These are phyloP conservation scores for Conticribra weissflogii DNA, from an alignment of 108 stramenopile genomes.

Conservation along the genomic window DNA sequence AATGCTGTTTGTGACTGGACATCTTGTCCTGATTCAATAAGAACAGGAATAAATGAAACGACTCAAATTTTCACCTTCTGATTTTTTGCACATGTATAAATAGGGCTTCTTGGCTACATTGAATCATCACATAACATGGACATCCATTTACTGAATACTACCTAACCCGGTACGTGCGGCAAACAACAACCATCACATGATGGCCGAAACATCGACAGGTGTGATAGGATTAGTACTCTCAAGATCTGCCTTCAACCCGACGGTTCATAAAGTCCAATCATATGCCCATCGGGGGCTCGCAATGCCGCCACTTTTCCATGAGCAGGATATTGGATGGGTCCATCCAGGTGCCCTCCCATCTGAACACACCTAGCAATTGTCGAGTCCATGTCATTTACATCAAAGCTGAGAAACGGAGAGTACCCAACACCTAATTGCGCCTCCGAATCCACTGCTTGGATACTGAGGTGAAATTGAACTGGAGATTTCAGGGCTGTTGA, in stretches of 20 bases:
- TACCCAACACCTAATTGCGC: constrained; percentile 78
- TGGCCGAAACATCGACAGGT: too few species aligned
- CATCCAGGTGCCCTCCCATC: constrained; percentile 82
- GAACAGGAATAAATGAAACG: too few species aligned
- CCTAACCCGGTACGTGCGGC: too few species aligned
- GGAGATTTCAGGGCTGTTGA: not conserved
- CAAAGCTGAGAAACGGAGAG: constrained; percentile 76
- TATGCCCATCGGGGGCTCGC: constrained; percentile 81
- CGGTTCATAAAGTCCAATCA: constrained; percentile 88
- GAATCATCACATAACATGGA: too few species aligned
- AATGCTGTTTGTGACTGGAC: too few species aligned
- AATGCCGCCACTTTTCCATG: constrained; percentile 88
- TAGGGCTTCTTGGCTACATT: too few species aligned
- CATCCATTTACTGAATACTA: too few species aligned
- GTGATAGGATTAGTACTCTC: too few species aligned
- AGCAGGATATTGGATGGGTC: constrained; percentile 90
- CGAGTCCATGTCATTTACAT: constrained; percentile 78
- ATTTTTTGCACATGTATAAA: too few species aligned
- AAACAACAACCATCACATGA: too few species aligned
- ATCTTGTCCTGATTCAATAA: too few species aligned
- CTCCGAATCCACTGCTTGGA: constrained; percentile 71
- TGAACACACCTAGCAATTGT: constrained; percentile 75
- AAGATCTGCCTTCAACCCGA: constrained; percentile 2
- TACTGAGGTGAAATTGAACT: constrained; percentile 51
- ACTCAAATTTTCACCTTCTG: too few species aligned